Evolutionary conservation across 2,329 filamentous ascomycete species (phyloP).

Genomic region (Albophoma yamanashiensis): DNA sequence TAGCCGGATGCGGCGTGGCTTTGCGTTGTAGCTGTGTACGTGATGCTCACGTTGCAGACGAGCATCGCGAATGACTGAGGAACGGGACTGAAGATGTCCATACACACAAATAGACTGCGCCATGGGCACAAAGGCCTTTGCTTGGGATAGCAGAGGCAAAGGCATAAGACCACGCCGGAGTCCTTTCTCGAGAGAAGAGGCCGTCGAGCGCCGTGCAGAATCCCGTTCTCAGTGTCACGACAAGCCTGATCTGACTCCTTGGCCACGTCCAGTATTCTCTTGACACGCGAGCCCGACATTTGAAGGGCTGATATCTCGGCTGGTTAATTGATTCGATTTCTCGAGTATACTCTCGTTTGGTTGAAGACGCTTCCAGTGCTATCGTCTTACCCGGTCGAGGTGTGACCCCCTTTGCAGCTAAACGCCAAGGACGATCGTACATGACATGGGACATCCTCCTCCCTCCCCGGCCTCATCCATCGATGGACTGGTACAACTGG

Average conservation of each 20-base stretch:
- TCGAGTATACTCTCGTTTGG: not conserved
- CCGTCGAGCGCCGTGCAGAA: not conserved
- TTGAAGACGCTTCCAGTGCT: not conserved
- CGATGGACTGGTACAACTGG: slow-evolving; percentile 7
- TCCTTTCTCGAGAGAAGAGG: not conserved
- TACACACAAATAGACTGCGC: slow-evolving; percentile 5
- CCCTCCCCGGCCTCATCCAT: slow-evolving; percentile 34
- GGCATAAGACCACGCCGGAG: slow-evolving; percentile 2
- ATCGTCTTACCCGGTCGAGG: not conserved
- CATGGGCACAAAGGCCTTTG: slow-evolving; percentile 1
- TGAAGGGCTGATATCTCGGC: not conserved
- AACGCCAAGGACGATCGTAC: not conserved
- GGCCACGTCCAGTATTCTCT: not conserved
- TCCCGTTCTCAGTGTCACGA: not conserved
- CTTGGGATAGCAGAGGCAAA: not conserved
- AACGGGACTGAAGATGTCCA: not conserved
- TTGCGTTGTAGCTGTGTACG: slow-evolving; percentile 10
- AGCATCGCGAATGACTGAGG: slow-evolving; percentile 2
- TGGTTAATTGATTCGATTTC: not conserved
- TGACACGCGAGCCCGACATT: not conserved
- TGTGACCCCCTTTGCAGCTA: not conserved
- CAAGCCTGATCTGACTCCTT: not conserved
- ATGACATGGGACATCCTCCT: slow-evolving; percentile 26
- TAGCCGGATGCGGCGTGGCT: slow-evolving; percentile 9
- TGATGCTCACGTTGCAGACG: slow-evolving; percentile 11